These are phyloP conservation scores for Linderina pennispora DNA, from an alignment of 192 early-diverging fungal species.

Conservation along the genomic window DNA sequence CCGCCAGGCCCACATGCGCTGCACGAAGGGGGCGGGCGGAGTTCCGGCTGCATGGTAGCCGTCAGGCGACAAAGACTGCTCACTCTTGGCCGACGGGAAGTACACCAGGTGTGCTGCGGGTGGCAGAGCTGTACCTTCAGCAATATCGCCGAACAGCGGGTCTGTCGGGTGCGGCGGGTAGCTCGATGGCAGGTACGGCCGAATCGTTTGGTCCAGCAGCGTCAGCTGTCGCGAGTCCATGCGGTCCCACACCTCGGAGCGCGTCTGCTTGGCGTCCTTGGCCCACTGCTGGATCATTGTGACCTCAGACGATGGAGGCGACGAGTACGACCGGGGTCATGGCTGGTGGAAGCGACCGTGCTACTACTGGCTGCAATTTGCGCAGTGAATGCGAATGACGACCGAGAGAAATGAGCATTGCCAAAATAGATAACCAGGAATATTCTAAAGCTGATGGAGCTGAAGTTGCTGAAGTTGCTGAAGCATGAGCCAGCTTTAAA, in stretches of 20 bases:
- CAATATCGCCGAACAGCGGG: conserved; percentile 18
- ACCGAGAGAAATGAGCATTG: too few relatives aligned
- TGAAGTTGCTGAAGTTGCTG: too few relatives aligned
- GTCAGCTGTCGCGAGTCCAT: conserved; percentile 39
- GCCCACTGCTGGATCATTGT: conserved; percentile 19
- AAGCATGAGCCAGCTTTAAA: too few relatives aligned
- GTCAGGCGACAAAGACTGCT: conserved; percentile 63
- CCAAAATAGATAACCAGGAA: too few relatives aligned
- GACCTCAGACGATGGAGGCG: too few relatives aligned
- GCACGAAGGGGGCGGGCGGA: conserved; percentile 68
- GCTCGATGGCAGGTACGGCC: conserved; percentile 24
- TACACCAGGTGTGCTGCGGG: conserved; percentile 72
- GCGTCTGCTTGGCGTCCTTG: conserved; percentile 3
- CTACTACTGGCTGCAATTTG: too few relatives aligned
- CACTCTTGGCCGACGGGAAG: conserved; percentile 68
- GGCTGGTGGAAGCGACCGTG: too few relatives aligned
- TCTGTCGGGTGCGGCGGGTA: conserved; percentile 20
- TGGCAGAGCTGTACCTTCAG: conserved; percentile 48
- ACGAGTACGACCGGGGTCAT: too few relatives aligned
- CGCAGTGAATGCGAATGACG: too few relatives aligned
- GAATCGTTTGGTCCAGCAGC: conserved; percentile 38
- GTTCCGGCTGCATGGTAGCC: conserved; percentile 75
- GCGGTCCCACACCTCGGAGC: conserved; percentile 23
- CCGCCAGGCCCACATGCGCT: conserved; percentile 91
- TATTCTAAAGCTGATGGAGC: too few relatives aligned